These are phyloP conservation scores for Viola pubescens DNA, from an alignment of 441 rosid genomes.

Conservation along the genomic window DNA sequence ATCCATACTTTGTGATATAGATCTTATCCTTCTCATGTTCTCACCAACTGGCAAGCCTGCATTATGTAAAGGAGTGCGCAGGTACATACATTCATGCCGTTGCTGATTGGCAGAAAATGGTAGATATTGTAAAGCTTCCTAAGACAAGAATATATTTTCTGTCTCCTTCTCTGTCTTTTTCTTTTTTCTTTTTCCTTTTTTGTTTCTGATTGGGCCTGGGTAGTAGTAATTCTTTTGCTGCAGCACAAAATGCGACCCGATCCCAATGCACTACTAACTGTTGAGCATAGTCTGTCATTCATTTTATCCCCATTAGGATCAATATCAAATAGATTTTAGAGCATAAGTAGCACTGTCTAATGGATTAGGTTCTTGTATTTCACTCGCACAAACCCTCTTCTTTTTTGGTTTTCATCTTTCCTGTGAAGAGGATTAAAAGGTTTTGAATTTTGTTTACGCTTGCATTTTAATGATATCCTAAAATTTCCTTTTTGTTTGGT, in stretches of 20 bases:
- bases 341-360: too few species aligned
- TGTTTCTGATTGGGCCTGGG: too few species aligned
- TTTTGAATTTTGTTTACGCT: background rate
- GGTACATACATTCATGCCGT: constrained; percentile 29
- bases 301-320: too few species aligned
- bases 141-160: too few species aligned
- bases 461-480: background rate
- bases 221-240: background rate
- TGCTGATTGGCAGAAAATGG: too few species aligned
- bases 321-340: too few species aligned
- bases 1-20: constrained; percentile 67
- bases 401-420: background rate
- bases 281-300: too few species aligned
- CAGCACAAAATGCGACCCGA: background rate
- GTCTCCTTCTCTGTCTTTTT: background rate
- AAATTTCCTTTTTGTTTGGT: constrained; percentile 1
- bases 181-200: background rate
- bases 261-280: too few species aligned
- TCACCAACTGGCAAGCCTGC: constrained; percentile 71
- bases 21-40: constrained; percentile 74
- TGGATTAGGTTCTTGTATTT: too few species aligned
- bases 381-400: background rate
- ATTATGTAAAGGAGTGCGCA: constrained; percentile 48
- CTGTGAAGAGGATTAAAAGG: background rate
- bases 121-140: too few species aligned